Percentiles rank a stretch among this genome's conserved stretches.
Conservation (phyloP, 495 filamentous ascomycete species). For the Lasiosphaeria hispida region DNA sequence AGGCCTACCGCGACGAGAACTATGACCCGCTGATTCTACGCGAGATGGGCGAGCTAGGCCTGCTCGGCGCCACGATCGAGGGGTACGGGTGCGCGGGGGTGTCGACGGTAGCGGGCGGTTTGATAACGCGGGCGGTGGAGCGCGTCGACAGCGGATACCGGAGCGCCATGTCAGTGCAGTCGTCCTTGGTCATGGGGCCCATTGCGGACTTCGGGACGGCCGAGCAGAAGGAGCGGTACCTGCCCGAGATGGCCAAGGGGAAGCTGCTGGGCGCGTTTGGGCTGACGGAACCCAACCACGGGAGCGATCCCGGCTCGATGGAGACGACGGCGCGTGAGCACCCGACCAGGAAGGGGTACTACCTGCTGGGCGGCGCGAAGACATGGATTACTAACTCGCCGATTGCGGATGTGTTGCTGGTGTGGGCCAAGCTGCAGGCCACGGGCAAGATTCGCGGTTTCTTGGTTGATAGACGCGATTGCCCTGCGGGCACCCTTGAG, state of each 20-base stretch:
- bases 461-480: constrained; percentile 75
- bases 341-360: constrained; percentile 82
- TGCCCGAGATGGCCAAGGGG: constrained; percentile 82
- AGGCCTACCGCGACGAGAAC: constrained; percentile 91
- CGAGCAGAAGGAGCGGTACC: constrained; percentile 86
- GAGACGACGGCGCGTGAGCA: constrained; percentile 84
- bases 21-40: constrained; percentile 85
- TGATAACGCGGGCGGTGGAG: constrained; percentile 96
- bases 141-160: constrained; percentile 94
- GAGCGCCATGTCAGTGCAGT: constrained; percentile 94
- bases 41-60: constrained; percentile 94
- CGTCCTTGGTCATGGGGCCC: constrained; percentile 92
- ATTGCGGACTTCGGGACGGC: constrained; percentile 88
- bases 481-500: constrained; percentile 83
- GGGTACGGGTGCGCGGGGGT: constrained; percentile 95
- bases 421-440: constrained; percentile 90
- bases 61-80: constrained; percentile 86
- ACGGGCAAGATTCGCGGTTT: constrained; percentile 97
- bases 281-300: constrained; percentile 95
- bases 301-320: constrained; percentile 95
- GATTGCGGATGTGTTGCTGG: constrained; percentile 83
- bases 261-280: constrained; percentile 89
- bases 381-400: constrained; percentile 99
- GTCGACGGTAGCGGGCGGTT: constrained; percentile 82
- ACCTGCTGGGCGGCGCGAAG: constrained; percentile 79